Conservation (phyloP, 495 filamentous ascomycete species). For the Darksidea phi region DNA sequence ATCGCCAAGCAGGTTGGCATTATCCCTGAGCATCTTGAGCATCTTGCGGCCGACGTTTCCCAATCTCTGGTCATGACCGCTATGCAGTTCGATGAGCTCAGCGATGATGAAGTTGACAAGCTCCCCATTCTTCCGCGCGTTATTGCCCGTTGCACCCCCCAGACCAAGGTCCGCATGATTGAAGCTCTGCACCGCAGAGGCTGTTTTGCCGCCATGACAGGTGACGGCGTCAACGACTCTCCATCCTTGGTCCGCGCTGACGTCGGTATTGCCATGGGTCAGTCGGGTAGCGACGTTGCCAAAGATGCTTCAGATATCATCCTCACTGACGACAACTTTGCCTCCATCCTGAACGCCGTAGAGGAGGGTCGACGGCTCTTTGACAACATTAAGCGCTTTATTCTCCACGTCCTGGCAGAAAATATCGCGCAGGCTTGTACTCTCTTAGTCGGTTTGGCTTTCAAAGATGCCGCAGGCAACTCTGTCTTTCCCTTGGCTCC, state of each 20-base stretch:
- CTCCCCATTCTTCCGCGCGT: constrained; percentile 65
- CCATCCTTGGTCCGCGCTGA: constrained; percentile 77
- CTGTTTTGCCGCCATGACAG: constrained; percentile 70
- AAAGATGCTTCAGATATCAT: constrained; percentile 81
- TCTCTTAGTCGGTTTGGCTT: constrained; percentile 66
- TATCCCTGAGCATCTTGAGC: constrained; percentile 28
- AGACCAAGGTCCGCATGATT: constrained; percentile 75
- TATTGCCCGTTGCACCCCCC: constrained; percentile 66
- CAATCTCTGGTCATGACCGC: constrained; percentile 62
- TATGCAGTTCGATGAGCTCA: constrained; percentile 62
- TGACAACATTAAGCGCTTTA: constrained; percentile 64
- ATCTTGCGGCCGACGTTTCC: constrained; percentile 35
- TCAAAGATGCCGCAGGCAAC: constrained; percentile 60
- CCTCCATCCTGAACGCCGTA: constrained; percentile 71
- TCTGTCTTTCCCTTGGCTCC: constrained; percentile 75
- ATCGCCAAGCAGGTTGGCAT: constrained; percentile 57
- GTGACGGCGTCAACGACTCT: constrained; percentile 83
- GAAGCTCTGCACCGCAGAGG: constrained; percentile 65
- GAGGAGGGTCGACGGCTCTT: constrained; percentile 72
- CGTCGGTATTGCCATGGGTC: constrained; percentile 80
- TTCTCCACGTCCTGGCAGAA: constrained; percentile 57
- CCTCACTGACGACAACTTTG: constrained; percentile 79
- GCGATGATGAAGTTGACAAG: constrained; percentile 57
- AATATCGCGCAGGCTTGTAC: constrained; percentile 73
- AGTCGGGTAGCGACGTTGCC: constrained; percentile 72